Conservation (phyloP, 1,284 basidiomycete species). For the Rhodotorula sp. region DNA sequence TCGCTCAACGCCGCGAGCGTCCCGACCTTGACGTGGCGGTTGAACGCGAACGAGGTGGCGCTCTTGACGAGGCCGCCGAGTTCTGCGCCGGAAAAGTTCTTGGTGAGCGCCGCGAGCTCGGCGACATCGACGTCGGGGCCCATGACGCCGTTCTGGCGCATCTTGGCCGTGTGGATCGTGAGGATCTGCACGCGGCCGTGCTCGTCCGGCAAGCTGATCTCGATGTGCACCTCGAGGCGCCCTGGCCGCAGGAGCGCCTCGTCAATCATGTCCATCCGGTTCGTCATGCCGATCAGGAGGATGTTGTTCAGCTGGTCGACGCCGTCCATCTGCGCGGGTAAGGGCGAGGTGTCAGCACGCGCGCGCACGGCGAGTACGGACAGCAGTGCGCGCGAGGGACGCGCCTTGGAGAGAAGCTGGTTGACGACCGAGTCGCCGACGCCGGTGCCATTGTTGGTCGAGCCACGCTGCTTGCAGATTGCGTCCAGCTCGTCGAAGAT, state of each 20-base stretch:
- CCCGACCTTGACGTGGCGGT: conserved; percentile 95
- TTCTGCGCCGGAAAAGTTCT: conserved; percentile 98
- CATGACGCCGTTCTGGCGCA: conserved; percentile 91
- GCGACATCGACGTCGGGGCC: conserved; percentile 79
- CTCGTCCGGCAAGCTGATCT: conserved; percentile 96
- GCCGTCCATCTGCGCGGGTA: conserved; percentile 81
- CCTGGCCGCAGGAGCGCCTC: conserved; percentile 96
- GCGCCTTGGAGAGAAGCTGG: conserved; percentile 91
- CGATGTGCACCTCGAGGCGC: conserved; percentile 99
- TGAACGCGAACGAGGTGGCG: conserved; percentile 97
- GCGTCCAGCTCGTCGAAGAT: conserved; percentile 99
- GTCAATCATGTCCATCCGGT: conserved; percentile 98
- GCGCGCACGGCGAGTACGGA: no score
- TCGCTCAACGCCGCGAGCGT: conserved; percentile 95
- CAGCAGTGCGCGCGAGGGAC: conserved; percentile 27
- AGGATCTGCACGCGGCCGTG: conserved; percentile 90
- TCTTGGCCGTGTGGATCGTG: conserved; percentile 92
- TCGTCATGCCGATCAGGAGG: conserved; percentile 99
- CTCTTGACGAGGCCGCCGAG: conserved; percentile 95
- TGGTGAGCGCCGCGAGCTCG: conserved; percentile 82
- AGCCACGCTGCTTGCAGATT: conserved; percentile 97
- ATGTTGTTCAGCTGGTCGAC: conserved; percentile 99
- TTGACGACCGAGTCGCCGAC: conserved; percentile 99
- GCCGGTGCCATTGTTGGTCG: conserved; percentile 76
- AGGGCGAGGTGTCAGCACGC: neutral